These are phyloP conservation scores for Saccharum hybrid DNA, from an alignment of 202 grass and related monocot species.

Conservation along the genomic window DNA sequence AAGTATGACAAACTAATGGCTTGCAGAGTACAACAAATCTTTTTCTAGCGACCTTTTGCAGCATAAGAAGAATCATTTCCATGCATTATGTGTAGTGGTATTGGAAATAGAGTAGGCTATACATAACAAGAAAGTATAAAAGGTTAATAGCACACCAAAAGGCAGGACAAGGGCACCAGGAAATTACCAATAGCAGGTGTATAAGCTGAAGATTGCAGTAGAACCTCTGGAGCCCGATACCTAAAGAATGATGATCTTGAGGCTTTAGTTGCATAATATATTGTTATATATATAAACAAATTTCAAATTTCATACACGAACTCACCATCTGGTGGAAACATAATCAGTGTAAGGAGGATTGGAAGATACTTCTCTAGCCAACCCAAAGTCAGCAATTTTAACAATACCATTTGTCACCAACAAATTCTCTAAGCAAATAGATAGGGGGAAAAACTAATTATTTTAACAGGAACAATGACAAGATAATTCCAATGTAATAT, in stretches of 20 bases:
- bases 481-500: constrained; percentile 22
- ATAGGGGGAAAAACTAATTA: constrained; percentile 21
- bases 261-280: not conserved
- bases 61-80: not conserved
- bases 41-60: constrained; percentile 15
- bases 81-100: not conserved
- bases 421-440: constrained; percentile 66
- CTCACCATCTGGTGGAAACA: constrained; percentile 98
- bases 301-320: constrained; percentile 4
- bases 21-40: not conserved
- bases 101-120: constrained; percentile 4
- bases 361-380: constrained; percentile 91
- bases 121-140: no score
- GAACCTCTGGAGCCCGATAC: constrained; percentile 92
- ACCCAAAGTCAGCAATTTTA: constrained; percentile 98
- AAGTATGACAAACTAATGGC: not conserved
- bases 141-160: constrained; percentile 8
- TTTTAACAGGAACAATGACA: constrained; percentile 15
- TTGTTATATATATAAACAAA: not conserved
- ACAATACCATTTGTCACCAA: constrained; percentile 68
- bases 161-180: not conserved
- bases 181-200: constrained; percentile 84
- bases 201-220: constrained; percentile 71
- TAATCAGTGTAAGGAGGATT: constrained; percentile 93
- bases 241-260: constrained; percentile 38